Conservation (phyloP, 257 asterid genomes). For the Fraxinus anomala region DNA sequence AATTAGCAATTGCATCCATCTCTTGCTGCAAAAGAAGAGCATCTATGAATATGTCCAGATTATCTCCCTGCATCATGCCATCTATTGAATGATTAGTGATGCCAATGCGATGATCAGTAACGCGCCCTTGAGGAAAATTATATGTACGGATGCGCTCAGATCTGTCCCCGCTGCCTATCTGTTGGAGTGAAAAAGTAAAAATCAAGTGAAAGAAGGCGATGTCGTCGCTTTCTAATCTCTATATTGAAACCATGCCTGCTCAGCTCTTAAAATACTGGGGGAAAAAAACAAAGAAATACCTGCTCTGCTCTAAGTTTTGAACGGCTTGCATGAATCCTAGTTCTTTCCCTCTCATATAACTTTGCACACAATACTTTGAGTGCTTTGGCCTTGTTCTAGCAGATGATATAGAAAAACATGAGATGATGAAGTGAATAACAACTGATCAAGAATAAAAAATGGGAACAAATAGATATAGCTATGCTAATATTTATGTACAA, state of each 20-base stretch:
- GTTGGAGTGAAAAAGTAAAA: constrained; percentile 33
- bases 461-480: background rate
- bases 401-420: constrained; percentile 20
- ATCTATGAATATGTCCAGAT: constrained; percentile 70
- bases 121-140: constrained; percentile 97
- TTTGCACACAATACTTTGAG: constrained; percentile 81
- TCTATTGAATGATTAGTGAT: constrained; percentile 80
- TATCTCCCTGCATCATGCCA: constrained; percentile 80
- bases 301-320: constrained; percentile 83
- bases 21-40: constrained; percentile 91
- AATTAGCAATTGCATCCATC: constrained; percentile 79
- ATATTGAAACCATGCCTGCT: background rate
- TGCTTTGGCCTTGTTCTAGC: constrained; percentile 89
- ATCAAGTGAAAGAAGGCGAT: background rate
- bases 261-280: background rate
- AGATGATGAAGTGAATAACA: constrained; percentile 9
- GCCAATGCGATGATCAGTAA: constrained; percentile 93
- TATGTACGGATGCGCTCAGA: constrained; percentile 97
- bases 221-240: constrained; percentile 10
- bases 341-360: constrained; percentile 82
- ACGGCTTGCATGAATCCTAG: constrained; percentile 57
- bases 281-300: constrained; percentile 37
- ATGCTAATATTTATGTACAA: background rate
- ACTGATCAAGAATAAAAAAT: constrained; percentile 11
- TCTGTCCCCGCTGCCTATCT: constrained; percentile 99